Percentiles rank a stretch among this genome's conserved stretches.
These are phyloP conservation scores for Lasiodiplodia hormozganensis DNA, from an alignment of 2,329 filamentous ascomycete genomes.

Conservation along the genomic window DNA sequence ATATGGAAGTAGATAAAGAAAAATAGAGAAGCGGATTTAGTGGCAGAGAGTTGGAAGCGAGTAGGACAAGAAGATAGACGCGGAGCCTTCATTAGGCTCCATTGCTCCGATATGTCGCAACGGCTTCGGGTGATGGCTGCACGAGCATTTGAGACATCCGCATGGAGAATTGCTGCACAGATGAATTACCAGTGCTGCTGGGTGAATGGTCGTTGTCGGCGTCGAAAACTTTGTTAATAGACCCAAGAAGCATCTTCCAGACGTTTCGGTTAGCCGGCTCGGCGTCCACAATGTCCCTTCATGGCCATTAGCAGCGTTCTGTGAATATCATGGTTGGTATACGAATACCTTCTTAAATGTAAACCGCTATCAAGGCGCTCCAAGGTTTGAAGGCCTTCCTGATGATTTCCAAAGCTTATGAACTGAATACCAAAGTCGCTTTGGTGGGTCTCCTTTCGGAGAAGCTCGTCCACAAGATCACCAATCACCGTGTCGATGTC, in stretches of 20 bases:
- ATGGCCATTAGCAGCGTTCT: not conserved
- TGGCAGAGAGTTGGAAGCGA: too few species aligned
- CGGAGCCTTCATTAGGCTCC: too few species aligned
- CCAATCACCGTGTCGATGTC: not conserved
- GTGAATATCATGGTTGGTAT: not conserved
- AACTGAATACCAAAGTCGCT: not conserved
- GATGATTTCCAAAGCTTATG: not conserved
- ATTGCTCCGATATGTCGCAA: too few species aligned
- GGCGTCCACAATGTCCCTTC: conserved; percentile 23
- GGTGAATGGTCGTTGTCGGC: not conserved
- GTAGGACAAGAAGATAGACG: too few species aligned
- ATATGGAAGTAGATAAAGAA: too few species aligned
- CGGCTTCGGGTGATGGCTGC: too few species aligned
- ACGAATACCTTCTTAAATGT: not conserved
- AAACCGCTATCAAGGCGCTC: conserved; percentile 32
- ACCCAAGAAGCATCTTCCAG: conserved; percentile 27
- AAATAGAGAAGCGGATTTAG: too few species aligned
- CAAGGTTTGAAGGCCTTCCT: not conserved
- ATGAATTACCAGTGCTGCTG: too few species aligned
- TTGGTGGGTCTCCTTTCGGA: too few species aligned
- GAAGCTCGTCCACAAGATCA: not conserved
- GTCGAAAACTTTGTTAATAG: conserved; percentile 52
- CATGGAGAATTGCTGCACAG: too few species aligned
- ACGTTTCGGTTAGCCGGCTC: conserved; percentile 10
- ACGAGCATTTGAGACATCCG: too few species aligned